Evolutionary conservation across 2,329 filamentous ascomycete genomes (phyloP), one percentile per base, ranked within the genome.

Genomic region (Colletotrichum sp.): DNA sequence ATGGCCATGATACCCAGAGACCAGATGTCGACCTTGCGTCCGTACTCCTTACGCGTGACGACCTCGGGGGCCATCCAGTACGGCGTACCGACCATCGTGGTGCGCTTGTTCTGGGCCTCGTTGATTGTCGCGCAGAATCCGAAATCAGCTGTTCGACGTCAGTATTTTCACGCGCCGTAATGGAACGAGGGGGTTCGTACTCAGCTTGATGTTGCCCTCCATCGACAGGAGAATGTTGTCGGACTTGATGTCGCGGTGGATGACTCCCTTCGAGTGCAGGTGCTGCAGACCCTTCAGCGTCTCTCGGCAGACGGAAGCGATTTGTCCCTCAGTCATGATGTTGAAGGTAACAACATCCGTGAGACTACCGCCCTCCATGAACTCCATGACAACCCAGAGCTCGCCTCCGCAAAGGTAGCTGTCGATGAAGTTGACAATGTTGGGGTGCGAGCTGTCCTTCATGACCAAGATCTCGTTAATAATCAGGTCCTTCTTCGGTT

Each of bases 11-110:
- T 99, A 75, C 97, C 97, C 60, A 99, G 88, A 75, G 95, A 98
- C 97, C 97, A 99, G 80, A 99, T 98, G 83, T 99, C 97, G 71
- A 99, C 96, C 86, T 99, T 99, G 78, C 96, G 94, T 79, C 97
- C 97, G 85, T 99, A 99, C 86, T 99, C 97, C 85, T 99, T 99
- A 57, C 96, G 91, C 8, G 96, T 99, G 32, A 99, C 97, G 26
- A 99, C 96, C 86, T 99, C 97, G 5, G 97, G 97, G 2, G 97
- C 97, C 97, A 99, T 99, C 97, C 97, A 99, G 86, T 99, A 99
- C 3, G 97, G 97, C 9, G 97, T 99, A 70, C 97, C 97, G 60
- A 99, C 97, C 97, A 99, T 99, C 16, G 97, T 99, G 6, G 96
- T 99, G 76, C 97, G 94, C 90, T 99, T 99, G 86, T 96, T 98